Evolutionary conservation across 2,329 filamentous ascomycete genomes (phyloP).

Genomic region (Talaromyces sp.): DNA sequence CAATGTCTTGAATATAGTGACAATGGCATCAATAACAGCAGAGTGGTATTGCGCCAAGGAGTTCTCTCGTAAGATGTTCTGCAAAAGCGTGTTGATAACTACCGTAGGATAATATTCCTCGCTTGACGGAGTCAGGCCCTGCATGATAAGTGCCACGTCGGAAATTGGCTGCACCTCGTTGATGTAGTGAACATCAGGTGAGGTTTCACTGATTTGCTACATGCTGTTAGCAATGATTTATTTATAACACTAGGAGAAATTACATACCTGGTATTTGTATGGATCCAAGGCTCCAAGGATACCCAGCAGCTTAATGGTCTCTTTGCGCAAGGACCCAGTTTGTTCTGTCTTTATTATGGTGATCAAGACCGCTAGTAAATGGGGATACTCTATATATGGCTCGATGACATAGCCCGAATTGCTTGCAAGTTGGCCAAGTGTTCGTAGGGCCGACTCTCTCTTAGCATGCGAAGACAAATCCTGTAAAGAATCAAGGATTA

Average conservation of each 20-base stretch:
- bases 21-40: constrained; percentile 91
- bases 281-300: constrained; percentile 92
- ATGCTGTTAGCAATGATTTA: constrained; percentile 5
- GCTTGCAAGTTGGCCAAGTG: constrained; percentile 85
- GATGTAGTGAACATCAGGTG: constrained; percentile 71
- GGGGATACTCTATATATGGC: constrained; percentile 90
- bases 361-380: constrained; percentile 86
- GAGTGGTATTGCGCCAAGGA: constrained; percentile 89
- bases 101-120: constrained; percentile 99
- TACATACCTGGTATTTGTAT: constrained; percentile 70
- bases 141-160: constrained; percentile 97
- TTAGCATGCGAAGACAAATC: constrained; percentile 88
- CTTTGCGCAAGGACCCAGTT: constrained; percentile 75
- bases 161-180: constrained; percentile 67
- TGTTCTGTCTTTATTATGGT: constrained; percentile 92
- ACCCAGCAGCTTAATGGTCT: constrained; percentile 94
- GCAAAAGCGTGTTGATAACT: constrained; percentile 90
- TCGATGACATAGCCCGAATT: constrained; percentile 97
- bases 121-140: constrained; percentile 87
- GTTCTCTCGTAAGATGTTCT: constrained; percentile 78
- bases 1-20: constrained; percentile 96
- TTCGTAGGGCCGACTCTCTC: constrained; percentile 83
- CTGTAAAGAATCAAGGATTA: constrained; percentile 89
- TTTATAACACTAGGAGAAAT: constrained; percentile 5
- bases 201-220: constrained; percentile 78